phyloP scores from a whole-genome alignment of 179 eudicot genomes.

The Silene coronaria region DNA sequence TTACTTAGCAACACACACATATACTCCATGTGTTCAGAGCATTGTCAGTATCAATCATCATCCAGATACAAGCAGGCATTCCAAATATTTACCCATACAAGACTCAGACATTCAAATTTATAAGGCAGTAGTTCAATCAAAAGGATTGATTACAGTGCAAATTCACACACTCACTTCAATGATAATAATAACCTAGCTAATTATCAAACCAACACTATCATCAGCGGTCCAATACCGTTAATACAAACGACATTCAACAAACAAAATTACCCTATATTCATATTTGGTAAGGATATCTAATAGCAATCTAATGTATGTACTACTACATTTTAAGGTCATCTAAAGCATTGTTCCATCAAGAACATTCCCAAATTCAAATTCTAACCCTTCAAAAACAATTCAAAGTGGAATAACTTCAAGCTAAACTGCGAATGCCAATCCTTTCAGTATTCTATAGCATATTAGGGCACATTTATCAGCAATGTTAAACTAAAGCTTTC shows the following conservation, averaged over 20 bases:
- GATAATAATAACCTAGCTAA: not conserved
- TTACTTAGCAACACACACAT: not conserved
- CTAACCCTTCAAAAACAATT: not conserved
- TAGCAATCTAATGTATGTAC: not conserved
- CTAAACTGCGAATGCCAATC: not conserved
- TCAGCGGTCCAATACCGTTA: not conserved
- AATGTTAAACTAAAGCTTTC: not conserved
- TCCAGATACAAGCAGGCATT: not conserved
- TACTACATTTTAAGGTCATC: not conserved
- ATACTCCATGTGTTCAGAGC: not conserved
- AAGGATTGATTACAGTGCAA: not conserved
- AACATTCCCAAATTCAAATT: not conserved
- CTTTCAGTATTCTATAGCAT: not conserved
- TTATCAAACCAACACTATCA: constrained; percentile 4
- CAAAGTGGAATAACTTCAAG: not conserved
- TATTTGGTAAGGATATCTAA: not conserved
- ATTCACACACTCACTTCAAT: not conserved
- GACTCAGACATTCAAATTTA: not conserved
- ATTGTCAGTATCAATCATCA: constrained; percentile 11
- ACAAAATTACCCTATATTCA: not conserved
- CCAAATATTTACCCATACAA: not conserved
- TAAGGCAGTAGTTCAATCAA: not conserved
- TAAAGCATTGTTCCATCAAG: not conserved
- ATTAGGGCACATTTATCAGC: not conserved
- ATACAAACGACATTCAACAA: not conserved